phyloP scores from a whole-genome alignment of 139 green algal genomes.

The Picochlorum sp. region DNA sequence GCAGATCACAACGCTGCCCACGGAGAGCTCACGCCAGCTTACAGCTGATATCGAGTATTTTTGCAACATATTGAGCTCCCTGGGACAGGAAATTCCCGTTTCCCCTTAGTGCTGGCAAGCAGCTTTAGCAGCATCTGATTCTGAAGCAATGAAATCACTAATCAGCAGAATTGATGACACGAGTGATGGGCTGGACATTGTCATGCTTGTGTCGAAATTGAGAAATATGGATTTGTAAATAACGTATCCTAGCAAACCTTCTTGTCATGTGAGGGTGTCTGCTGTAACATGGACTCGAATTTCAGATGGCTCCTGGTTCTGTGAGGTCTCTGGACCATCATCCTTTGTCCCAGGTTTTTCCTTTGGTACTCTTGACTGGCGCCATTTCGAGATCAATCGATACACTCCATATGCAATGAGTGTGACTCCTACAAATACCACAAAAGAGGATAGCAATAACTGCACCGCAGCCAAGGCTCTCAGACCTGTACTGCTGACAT shows the following conservation, averaged over 20 bases:
- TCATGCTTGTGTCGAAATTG: too few species aligned
- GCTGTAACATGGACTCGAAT: too few species aligned
- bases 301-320: too few species aligned
- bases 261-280: too few species aligned
- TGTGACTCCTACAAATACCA: slow-evolving; percentile 5
- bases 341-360: too few species aligned
- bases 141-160: too few species aligned
- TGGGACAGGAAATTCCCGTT: slow-evolving; percentile 58
- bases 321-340: too few species aligned
- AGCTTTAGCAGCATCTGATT: slow-evolving; percentile 16
- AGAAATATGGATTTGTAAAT: too few species aligned
- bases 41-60: slow-evolving; percentile 91
- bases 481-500: slow-evolving; percentile 5
- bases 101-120: slow-evolving; percentile 59
- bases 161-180: too few species aligned
- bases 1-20: slow-evolving; percentile 32
- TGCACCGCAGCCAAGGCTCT: slow-evolving; percentile 10
- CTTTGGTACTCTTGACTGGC: too few species aligned
- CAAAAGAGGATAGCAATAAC: slow-evolving; percentile 13
- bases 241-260: too few species aligned
- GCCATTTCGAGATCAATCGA: not conserved
- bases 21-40: slow-evolving; percentile 65
- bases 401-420: not conserved
- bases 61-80: slow-evolving; percentile 77
- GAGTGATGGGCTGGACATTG: too few species aligned